A percentile compares a stretch with the other conserved stretches of the same genome.
Conservation (phyloP, 176 grass and related monocot genomes). For the Phragmites australis region DNA sequence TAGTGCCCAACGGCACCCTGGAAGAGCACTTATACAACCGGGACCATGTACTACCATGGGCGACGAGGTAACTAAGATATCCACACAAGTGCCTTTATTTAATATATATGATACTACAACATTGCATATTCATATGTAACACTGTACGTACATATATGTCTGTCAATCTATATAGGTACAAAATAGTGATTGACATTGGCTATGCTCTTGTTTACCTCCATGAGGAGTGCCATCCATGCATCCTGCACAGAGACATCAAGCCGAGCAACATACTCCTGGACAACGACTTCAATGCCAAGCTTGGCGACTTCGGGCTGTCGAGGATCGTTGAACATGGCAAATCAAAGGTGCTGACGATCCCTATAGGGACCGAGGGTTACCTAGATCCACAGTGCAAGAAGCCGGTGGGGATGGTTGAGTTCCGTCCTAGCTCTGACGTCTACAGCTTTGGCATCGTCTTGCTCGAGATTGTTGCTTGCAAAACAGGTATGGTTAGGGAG, state of each 20-base stretch:
- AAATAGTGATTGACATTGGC: neutral
- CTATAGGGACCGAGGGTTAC: neutral
- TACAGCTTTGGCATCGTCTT: slow-evolving; percentile 14
- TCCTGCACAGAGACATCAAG: too few species aligned
- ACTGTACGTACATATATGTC: too few species aligned
- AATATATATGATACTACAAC: too few species aligned
- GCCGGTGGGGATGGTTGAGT: neutral
- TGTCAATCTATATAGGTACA: too few species aligned
- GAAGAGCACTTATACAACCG: neutral
- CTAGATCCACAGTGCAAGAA: neutral
- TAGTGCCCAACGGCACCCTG: neutral
- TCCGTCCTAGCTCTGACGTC: neutral
- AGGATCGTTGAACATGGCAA: neutral
- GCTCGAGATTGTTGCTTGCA: slow-evolving; percentile 3
- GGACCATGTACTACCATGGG: neutral
- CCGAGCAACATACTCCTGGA: too few species aligned
- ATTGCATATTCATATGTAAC: too few species aligned
- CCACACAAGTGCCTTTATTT: too few species aligned
- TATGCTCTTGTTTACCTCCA: neutral
- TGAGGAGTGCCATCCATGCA: neutral
- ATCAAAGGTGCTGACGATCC: neutral
- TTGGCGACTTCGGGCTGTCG: slow-evolving; percentile 16
- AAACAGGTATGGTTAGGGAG: neutral
- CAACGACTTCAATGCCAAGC: too few species aligned
- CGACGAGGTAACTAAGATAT: neutral